These are phyloP conservation scores for Emergomyces orientalis DNA, from an alignment of 2,329 filamentous ascomycete genomes.

Conservation along the genomic window DNA sequence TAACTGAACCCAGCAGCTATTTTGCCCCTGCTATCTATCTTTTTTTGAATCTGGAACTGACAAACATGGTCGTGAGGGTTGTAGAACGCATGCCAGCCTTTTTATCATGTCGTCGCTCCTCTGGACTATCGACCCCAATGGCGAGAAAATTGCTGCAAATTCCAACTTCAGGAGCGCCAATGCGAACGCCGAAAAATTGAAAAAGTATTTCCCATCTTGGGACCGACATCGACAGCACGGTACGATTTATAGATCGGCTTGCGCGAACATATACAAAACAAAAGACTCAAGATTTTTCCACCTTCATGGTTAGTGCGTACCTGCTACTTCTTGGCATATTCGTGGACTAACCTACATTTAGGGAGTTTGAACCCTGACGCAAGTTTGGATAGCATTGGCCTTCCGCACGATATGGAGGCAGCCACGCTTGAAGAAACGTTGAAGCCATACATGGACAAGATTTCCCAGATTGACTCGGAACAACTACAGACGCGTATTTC, in stretches of 20 bases:
- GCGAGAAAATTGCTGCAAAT: conserved; percentile 17
- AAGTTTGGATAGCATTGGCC: background rate
- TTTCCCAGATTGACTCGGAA: conserved; percentile 18
- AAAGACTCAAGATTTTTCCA: conserved; percentile 42
- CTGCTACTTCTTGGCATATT: too few relatives aligned
- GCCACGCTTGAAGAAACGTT: conserved; percentile 4
- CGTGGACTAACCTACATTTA: background rate
- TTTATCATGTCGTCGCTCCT: conserved; percentile 36
- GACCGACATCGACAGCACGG: conserved; percentile 12
- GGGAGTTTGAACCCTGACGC: background rate
- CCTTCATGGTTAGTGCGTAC: conserved; percentile 34
- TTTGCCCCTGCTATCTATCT: background rate
- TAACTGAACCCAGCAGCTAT: background rate
- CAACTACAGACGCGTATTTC: conserved; percentile 27
- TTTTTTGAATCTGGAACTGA: background rate
- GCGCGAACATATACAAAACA: conserved; percentile 40
- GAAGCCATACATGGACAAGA: background rate
- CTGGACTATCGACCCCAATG: conserved; percentile 28
- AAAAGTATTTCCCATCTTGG: background rate
- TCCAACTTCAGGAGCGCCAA: conserved; percentile 15
- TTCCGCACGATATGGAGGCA: background rate
- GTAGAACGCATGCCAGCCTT: conserved; percentile 36
- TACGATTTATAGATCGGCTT: conserved; percentile 21
- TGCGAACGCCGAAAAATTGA: conserved; percentile 15
- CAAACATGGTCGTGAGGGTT: background rate